Base-by-base conservation (phyloP, 257 asterid species). In the Cordia subcordata region DNA sequence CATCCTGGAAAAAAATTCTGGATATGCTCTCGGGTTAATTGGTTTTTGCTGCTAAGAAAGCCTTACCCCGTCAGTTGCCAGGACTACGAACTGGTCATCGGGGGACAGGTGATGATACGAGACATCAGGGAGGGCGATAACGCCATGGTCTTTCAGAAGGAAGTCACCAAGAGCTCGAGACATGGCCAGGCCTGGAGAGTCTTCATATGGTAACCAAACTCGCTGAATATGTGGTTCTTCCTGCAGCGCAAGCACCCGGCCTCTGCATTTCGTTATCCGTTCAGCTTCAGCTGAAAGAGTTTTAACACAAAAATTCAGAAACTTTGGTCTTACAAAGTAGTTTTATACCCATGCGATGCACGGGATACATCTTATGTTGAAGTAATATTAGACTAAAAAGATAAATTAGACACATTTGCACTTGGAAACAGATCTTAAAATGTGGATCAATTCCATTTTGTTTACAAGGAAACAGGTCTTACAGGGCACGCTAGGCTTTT, bases 101-200 rank as follows among this genome's bases (percentile, higher is more conserved):
- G 68, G 73, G 42, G 87, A 71, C 15, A 90, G 19, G 15, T 62
- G 82, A 54, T 73, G 88, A 70, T 73, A 65, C 32, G 83, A 67
- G 37, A 87, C 77, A 13, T 85, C 88, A 2, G 97, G 97, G 33
- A 56, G 55, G 63, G 93, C 75, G 49, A 85, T 87, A 8, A 90
- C 46, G 27, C 96, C 96, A 42, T 83, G 76, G 45, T 68, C 57
- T 64, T 90, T 91, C 0, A 87, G 88, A 52, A 79, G 49, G 5
- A 87, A 87, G 58, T 91, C 98, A 1, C 96, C 96, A 8, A 87
- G 87, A 39, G 94, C 94, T 17, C 90, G 77, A 13, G 98, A 82
- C 94, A 87, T 91, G 55, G 98, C 98, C 13, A 91, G 78, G 45
- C 98, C 98, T 1, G 96, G 96, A 16, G 84, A 73, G 45, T 91